Conservation (phyloP, 1,139 yeast genomes). For the Geotrichum siamense region DNA sequence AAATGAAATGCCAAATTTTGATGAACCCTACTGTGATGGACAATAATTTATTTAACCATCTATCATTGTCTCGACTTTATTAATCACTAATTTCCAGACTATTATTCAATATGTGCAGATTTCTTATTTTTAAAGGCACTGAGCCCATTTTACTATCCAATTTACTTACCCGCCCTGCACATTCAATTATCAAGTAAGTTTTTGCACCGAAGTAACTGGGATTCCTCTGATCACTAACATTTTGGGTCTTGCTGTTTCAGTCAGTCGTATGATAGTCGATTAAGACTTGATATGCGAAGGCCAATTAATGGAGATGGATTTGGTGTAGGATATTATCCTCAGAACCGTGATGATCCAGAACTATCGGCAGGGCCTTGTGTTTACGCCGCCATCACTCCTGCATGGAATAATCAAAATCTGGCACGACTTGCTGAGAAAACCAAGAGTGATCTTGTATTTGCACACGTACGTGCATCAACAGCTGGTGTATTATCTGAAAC, state of each 20-base stretch:
- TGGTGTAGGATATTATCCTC: constrained; percentile 86
- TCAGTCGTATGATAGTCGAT: constrained; percentile 86
- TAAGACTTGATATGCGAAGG: constrained; percentile 75
- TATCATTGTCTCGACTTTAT: too few species aligned
- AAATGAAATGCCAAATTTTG: too few species aligned
- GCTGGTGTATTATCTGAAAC: constrained; percentile 91
- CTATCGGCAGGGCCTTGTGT: constrained; percentile 64
- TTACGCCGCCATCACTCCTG: constrained; percentile 88
- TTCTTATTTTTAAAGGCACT: constrained; percentile 52
- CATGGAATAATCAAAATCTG: constrained; percentile 92
- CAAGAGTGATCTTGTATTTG: constrained; percentile 75
- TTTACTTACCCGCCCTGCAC: constrained; percentile 88
- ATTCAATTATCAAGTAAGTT: constrained; percentile 72
- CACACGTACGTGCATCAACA: constrained; percentile 93
- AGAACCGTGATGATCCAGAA: constrained; percentile 40
- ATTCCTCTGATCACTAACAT: too few species aligned
- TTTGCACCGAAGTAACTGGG: too few species aligned
- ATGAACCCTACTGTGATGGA: too few species aligned
- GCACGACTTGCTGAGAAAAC: constrained; percentile 84
- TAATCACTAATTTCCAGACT: too few species aligned
- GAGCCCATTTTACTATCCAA: constrained; percentile 84
- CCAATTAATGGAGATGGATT: constrained; percentile 98
- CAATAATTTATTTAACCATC: too few species aligned
- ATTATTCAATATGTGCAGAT: constrained; percentile 54
- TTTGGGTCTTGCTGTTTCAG: too few species aligned